Conservation (phyloP, 768 basidiomycete genomes). For the Trametes gibbosa region DNA sequence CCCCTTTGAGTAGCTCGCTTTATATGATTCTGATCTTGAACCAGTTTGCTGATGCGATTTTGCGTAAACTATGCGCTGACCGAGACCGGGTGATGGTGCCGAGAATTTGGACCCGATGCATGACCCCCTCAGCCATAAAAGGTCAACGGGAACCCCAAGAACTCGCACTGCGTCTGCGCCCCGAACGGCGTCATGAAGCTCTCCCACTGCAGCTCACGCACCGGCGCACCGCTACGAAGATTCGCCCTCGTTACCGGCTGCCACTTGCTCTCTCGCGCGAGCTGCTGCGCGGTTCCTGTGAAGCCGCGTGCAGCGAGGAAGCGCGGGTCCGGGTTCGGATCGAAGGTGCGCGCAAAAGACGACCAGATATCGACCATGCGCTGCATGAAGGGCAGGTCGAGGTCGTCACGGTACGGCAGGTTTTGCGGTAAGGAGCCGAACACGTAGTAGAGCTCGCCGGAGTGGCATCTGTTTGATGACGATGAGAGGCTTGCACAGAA, state of each 20-base stretch:
- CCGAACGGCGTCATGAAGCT: conserved; percentile 33
- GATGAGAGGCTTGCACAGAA: not conserved
- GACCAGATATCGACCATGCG: conserved; percentile 45
- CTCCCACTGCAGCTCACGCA: conserved; percentile 37
- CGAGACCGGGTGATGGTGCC: too few species aligned
- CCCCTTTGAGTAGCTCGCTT: too few species aligned
- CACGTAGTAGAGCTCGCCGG: conserved; percentile 32
- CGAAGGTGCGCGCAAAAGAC: conserved; percentile 43
- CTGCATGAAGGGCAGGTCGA: conserved; percentile 46
- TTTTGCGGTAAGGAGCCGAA: conserved; percentile 37
- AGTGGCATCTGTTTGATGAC: conserved; percentile 28
- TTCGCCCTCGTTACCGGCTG: conserved; percentile 30
- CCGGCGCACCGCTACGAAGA: conserved; percentile 20
- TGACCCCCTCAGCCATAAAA: conserved; percentile 3
- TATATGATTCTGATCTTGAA: too few species aligned
- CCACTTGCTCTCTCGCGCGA: conserved; percentile 35
- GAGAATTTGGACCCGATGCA: too few species aligned
- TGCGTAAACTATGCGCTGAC: too few species aligned
- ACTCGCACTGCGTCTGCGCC: conserved; percentile 38
- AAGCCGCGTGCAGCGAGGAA: conserved; percentile 46
- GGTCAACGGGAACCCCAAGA: conserved; percentile 26
- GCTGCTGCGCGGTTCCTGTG: conserved; percentile 31
- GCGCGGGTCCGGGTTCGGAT: conserved; percentile 43
- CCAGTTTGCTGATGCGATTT: too few species aligned
- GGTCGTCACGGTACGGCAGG: conserved; percentile 43